phyloP scores from a whole-genome alignment of 1,139 yeast species.

The Protomyces gravidus region DNA sequence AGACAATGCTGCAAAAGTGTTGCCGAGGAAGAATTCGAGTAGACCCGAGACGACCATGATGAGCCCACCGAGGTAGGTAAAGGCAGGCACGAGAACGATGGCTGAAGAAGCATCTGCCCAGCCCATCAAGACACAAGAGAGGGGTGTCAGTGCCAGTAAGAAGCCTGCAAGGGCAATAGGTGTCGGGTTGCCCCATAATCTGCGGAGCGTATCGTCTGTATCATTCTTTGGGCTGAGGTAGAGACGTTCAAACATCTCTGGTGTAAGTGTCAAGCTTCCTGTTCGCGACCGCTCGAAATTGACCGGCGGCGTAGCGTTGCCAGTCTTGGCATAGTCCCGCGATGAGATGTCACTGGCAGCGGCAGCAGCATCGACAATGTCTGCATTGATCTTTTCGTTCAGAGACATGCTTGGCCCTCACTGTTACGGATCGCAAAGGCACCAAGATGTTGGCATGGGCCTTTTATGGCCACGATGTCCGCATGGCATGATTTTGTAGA shows the following conservation, averaged over 20 bases:
- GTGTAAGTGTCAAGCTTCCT: slow-evolving; percentile 32
- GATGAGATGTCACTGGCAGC: neutral
- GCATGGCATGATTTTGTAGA: neutral
- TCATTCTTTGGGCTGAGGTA: slow-evolving; percentile 33
- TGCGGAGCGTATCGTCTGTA: slow-evolving; percentile 31
- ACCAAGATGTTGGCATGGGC: too few relatives aligned
- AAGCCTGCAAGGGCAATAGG: slow-evolving; percentile 59
- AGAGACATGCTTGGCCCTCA: neutral
- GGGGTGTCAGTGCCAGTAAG: slow-evolving; percentile 39
- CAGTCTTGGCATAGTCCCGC: neutral
- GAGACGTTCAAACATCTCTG: slow-evolving; percentile 34
- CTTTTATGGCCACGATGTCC: neutral
- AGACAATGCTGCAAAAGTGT: slow-evolving; percentile 62
- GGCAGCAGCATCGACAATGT: neutral
- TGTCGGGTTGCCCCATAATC: slow-evolving; percentile 53
- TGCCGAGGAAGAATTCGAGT: slow-evolving; percentile 61
- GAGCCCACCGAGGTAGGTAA: slow-evolving; percentile 58
- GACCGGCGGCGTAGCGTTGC: neutral
- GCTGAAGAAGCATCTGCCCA: slow-evolving; percentile 35
- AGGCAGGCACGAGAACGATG: slow-evolving; percentile 34
- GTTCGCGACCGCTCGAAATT: slow-evolving; percentile 30
- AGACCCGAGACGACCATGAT: slow-evolving; percentile 62
- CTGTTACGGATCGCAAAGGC: neutral
- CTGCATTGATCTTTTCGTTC: neutral
- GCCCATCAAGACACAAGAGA: slow-evolving; percentile 34